Base-by-base conservation (phyloP, 2,329 filamentous ascomycete species). In the Leptographium lundbergii region DNA sequence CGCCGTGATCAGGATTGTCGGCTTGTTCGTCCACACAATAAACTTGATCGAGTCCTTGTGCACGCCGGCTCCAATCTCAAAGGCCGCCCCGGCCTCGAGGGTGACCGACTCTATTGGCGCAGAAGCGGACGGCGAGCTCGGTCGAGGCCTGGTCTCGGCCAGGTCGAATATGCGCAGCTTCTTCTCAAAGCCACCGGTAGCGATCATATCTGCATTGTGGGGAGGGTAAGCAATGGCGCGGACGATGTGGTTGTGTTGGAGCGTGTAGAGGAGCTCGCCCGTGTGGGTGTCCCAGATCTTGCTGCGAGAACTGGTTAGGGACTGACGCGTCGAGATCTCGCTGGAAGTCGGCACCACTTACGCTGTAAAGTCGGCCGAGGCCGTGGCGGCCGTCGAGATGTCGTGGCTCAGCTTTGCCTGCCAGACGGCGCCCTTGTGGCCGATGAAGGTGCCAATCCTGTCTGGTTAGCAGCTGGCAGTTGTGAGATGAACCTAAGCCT, bases 341-440 rank as follows among this genome's bases (percentile, higher is more conserved):
- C 36, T 17, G 13, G 36, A 34, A 10, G 32, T 11, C 32, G 32
- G 32, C 32, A 34, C 19, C 27, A 75, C 86, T 69, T 78, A 91
- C 88, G 90, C 90, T 60, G 90, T 94, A 71, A 99, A 99, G 71
- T 99, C 94, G 56, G 94, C 94, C 56, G 91, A 95, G 54, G 89
- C 94, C 39, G 95, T 97, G 11, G 91, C 94, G 60, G 94, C 92
- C 54, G 91, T 86, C 29, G 84, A 85, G 50, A 91, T 89, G 74
- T 97, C 91, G 24, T 89, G 85, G 57, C 91, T 96, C 42, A 99
- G 80, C 66, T 91, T 84, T 58, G 91, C 89, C 75, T 96, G 91
- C 91, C 94, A 99, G 61, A 97, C 92, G 45, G 94, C 94, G 63
- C 94, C 94, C 75, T 99, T 97, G 77, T 99, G 94, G 48, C 94